Percentiles rank a stretch among this genome's conserved stretches.
phyloP scores from a whole-genome alignment of 495 filamentous ascomycete species.

The Bacidia gigantensis region DNA sequence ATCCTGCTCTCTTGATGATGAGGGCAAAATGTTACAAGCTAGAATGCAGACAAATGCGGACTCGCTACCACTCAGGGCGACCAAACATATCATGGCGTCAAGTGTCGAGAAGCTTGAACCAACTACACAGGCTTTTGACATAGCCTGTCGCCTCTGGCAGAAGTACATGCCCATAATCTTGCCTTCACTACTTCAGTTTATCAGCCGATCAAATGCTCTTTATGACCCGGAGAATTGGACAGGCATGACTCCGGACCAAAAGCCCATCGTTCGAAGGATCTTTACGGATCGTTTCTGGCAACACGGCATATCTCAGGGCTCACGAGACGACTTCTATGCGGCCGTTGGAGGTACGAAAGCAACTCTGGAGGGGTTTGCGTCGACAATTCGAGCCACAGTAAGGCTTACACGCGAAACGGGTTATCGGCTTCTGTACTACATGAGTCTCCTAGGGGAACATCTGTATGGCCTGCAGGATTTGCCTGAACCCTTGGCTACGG shows the following conservation, averaged over 20 bases:
- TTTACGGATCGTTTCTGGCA: conserved; percentile 98
- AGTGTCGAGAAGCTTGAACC: conserved; percentile 80
- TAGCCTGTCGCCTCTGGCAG: conserved; percentile 67
- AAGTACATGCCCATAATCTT: conserved; percentile 70
- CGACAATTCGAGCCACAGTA: conserved; percentile 76
- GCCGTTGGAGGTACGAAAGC: conserved; percentile 73
- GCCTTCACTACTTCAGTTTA: conserved; percentile 71
- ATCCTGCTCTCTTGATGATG: conserved; percentile 53
- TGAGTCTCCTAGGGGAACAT: conserved; percentile 71
- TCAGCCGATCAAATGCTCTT: conserved; percentile 86
- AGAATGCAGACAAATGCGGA: conserved; percentile 45
- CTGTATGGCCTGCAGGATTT: conserved; percentile 85
- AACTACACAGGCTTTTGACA: conserved; percentile 47
- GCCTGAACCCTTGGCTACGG: conserved; percentile 67
- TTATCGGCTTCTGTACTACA: conserved; percentile 86
- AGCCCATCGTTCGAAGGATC: conserved; percentile 61
- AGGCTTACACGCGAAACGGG: conserved; percentile 81
- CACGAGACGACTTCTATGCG: conserved; percentile 91
- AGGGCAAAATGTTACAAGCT: conserved; percentile 64
- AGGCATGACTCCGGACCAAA: conserved; percentile 63
- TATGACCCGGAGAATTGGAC: conserved; percentile 79
- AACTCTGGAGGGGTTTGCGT: conserved; percentile 87
- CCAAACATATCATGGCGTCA: conserved; percentile 77
- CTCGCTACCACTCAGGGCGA: conserved; percentile 62
- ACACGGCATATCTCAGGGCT: conserved; percentile 88